Evolutionary conservation across 352 stramenopile genomes (phyloP), one percentile per base, ranked within the genome.

Genomic region (Pythium folliculosum): DNA sequence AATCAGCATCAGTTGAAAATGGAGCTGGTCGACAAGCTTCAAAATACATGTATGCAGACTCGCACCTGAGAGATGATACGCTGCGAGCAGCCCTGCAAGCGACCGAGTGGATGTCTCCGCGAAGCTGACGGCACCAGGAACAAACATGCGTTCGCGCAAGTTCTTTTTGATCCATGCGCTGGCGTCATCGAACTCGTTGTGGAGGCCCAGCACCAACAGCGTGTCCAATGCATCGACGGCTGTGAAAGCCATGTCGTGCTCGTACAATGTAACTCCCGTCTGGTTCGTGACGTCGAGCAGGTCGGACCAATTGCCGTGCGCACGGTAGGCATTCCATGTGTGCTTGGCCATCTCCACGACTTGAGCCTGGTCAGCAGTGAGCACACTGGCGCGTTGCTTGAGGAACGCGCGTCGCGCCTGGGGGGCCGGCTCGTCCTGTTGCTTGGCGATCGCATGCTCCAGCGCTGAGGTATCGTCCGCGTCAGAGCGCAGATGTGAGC

Each of bases 181-280:
- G 0, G 84, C 82, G 47, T 86, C 72, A 44, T 88, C 72, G 50
- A 88, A 92, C 27, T 90, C 84, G 40, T 86, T 70, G 19, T 86
- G 71, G 5, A 92, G 45, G 0, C 82, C 80, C 65, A 90, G 75
- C 9, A 92, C 43, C 54, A 89, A 83, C 44, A 92, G 73, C 45
- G 84, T 92, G 57, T 92, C 84, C 13, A 92, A 75, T 30, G 84
- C 76, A 49, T 92, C 84, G 6, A 91, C 73, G 10, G 81, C 61
- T 13, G 80, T 89, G 50, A 86, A 76, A 8, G 83, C 81, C 80
- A 91, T 85, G 53, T 89, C 78, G 65, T 91, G 83, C 5, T 62
- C 52, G 47, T 83, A 82, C 25, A 82, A 58, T 0, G 59, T 78
- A 6, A 56, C 62, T 2, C 70, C 69, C 2, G 17, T 50, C 32